phyloP scores from a whole-genome alignment of 805 yeast species.

The Zygoascus tannicola region DNA sequence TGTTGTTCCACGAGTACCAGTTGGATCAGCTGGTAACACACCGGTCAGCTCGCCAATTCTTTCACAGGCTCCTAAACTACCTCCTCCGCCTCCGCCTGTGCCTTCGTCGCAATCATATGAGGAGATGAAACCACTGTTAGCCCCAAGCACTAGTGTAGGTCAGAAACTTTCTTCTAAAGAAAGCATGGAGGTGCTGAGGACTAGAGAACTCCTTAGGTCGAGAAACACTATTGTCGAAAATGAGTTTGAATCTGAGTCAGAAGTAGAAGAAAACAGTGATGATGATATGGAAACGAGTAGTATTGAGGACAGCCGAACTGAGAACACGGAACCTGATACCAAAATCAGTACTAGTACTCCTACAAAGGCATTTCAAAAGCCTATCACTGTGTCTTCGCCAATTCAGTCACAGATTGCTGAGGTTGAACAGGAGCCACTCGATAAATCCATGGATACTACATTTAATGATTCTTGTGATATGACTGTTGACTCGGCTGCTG shows the following conservation, averaged over 20 bases:
- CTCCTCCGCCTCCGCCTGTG: neutral
- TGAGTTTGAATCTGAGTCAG: neutral
- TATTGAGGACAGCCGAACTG: neutral
- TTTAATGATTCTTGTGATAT: neutral
- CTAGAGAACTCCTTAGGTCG: neutral
- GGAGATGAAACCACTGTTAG: neutral
- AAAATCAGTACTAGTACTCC: neutral
- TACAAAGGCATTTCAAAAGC: neutral
- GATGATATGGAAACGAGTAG: neutral
- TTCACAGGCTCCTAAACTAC: neutral
- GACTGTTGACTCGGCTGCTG: neutral
- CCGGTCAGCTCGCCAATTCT: neutral
- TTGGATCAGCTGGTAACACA: neutral
- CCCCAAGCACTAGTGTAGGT: neutral
- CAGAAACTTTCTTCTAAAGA: neutral
- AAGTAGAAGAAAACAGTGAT: neutral
- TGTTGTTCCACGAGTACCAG: neutral
- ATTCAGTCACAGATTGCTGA: neutral
- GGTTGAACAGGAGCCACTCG: neutral
- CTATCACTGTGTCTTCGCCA: neutral
- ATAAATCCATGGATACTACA: neutral
- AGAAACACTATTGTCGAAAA: neutral
- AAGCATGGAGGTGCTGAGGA: neutral
- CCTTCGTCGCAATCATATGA: neutral
- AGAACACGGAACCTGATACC: neutral